phyloP scores from a whole-genome alignment of 306 rosid species.

The Rosa persica region DNA sequence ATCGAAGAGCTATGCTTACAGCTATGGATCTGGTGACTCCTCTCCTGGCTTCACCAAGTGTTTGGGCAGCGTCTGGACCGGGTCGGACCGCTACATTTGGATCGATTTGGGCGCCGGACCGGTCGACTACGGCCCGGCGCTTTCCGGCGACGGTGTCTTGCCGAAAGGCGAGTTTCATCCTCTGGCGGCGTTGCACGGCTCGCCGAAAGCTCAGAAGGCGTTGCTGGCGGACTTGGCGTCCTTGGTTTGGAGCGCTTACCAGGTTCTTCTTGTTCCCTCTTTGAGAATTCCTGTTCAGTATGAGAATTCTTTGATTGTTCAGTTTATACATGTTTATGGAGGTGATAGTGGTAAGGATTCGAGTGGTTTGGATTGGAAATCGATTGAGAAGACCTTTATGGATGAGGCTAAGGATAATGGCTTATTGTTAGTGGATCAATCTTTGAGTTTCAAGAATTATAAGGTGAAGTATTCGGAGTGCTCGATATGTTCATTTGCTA shows the following conservation, averaged over 20 bases:
- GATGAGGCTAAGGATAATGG: constrained; percentile 57
- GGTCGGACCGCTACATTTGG: constrained; percentile 69
- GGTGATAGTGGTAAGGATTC: constrained; percentile 38
- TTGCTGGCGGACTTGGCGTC: constrained; percentile 78
- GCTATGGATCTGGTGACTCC: constrained; percentile 57
- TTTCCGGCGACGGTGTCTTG: constrained; percentile 81
- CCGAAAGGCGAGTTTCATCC: constrained; percentile 95
- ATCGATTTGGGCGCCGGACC: constrained; percentile 91
- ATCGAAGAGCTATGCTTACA: constrained; percentile 72
- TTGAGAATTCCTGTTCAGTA: constrained; percentile 71
- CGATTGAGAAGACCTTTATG: constrained; percentile 57
- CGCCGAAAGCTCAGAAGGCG: constrained; percentile 65
- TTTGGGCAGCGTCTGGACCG: constrained; percentile 75
- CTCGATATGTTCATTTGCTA: constrained; percentile 65
- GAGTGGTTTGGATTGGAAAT: constrained; percentile 65
- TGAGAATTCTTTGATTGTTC: constrained; percentile 67
- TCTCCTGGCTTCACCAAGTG: constrained; percentile 73
- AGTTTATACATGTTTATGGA: constrained; percentile 61
- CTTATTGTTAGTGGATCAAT: constrained; percentile 66
- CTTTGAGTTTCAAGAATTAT: constrained; percentile 55
- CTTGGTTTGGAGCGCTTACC: constrained; percentile 72
- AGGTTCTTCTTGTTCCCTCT: constrained; percentile 83
- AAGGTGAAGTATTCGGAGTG: constrained; percentile 50
- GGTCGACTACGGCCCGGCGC: constrained; percentile 82
- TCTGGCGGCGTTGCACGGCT: constrained; percentile 63